Base-by-base conservation (phyloP, 306 rosid species). In the Castanopsis chinensis region DNA sequence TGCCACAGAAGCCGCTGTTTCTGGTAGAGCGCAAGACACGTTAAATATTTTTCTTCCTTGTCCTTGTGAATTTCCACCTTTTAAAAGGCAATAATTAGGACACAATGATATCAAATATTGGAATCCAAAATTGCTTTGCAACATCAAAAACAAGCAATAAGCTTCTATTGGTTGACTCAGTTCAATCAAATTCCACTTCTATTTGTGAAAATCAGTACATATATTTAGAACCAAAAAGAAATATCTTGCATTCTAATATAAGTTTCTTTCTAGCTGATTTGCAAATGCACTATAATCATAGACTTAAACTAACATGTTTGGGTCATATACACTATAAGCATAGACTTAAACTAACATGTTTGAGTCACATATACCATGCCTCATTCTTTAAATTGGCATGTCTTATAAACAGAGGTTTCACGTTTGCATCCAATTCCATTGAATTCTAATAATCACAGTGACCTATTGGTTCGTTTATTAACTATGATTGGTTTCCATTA, bases 1-100 rank as follows among this genome's bases (percentile, higher is more conserved):
- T 9, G 91, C 99, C 78, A 91, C 84, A 18, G 98, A 91, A 78
- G 97, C 97, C 1, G 91, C 99, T 45, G 99, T 90, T 84, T 92
- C 98, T 2, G 93, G 97, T 71, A 95, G 81, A 49, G 97, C 90
- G 71, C 75, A 82, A 23, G 90, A 74, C 70, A 76, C 78, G 3
- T 79, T 61, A 65, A 85, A 73, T 82, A 61, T 32, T 80, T 87
- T 88, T 80, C 92, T 92, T 81, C 90, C 85, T 71, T 82, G 92
- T 75, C 83, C 82, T 69, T 80, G 88, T 35, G 85, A 78, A 81
- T 90, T 91, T 56, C 69, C 74, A 84, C 76, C 89, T 81, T 78
- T 72, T 77, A 76, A 81, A 51, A 60, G 80, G 53, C 49, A 25
- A 71, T 35, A 73, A 82, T 59, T 13, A 79, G 73, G 63, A 33